These are phyloP conservation scores for Hypomyces rosellus DNA, from an alignment of 2,329 filamentous ascomycete species.

Conservation along the genomic window DNA sequence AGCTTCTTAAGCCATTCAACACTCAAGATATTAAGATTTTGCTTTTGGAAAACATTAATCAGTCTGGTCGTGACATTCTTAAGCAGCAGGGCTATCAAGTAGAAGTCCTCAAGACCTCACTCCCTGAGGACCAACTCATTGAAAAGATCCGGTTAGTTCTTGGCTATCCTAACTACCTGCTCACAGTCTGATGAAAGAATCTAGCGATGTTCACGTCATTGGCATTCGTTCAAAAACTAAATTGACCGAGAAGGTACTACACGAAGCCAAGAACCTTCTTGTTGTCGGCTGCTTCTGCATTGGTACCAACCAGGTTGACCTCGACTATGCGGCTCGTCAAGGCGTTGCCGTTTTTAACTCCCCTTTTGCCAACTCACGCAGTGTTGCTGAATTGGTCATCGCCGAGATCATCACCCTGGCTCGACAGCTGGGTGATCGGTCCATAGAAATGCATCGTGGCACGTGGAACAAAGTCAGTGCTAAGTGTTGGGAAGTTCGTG, in stretches of 20 bases:
- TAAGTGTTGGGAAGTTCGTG: constrained; percentile 96
- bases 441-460: constrained; percentile 86
- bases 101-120: constrained; percentile 79
- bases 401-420: constrained; percentile 87
- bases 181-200: neutral
- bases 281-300: constrained; percentile 99
- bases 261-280: constrained; percentile 86
- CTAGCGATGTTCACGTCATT: constrained; percentile 92
- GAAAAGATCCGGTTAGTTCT: constrained; percentile 82
- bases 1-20: constrained; percentile 90
- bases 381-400: constrained; percentile 93
- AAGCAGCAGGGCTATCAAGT: constrained; percentile 89
- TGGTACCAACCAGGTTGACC: constrained; percentile 90
- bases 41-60: constrained; percentile 91
- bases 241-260: constrained; percentile 76
- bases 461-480: constrained; percentile 97
- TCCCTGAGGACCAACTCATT: constrained; percentile 89
- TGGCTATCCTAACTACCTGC: neutral
- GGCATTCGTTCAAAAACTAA: constrained; percentile 98
- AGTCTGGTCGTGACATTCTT: constrained; percentile 79
- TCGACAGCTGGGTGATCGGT: constrained; percentile 87
- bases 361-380: constrained; percentile 95
- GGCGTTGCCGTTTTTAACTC: constrained; percentile 99
- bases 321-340: constrained; percentile 72
- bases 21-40: constrained; percentile 95